Base-by-base conservation (phyloP, 225 moss, liverwort and hornwort genomes). In the Marchantia polymorpha region DNA sequence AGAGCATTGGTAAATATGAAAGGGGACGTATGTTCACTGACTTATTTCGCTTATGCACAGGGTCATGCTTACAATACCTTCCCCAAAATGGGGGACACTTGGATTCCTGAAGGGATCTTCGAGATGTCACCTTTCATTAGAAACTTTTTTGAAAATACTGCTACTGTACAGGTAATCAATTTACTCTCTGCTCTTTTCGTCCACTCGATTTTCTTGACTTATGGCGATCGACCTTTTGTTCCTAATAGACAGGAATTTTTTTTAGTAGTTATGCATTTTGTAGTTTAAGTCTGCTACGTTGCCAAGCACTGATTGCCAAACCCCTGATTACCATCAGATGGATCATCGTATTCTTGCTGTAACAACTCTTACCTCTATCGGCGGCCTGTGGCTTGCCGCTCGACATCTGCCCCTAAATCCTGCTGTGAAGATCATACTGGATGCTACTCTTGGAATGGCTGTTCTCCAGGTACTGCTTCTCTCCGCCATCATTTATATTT, bases 51-150 rank as follows among this genome's bases (percentile, higher is more conserved):
- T 8, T 17, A 16, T 27, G 20, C 10, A 75, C 89, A 99, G 95
- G 99, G 99, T 76, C 99, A 92, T 91, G 95, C 99, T 64, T 99
- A 78, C 72, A 95, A 93, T 71, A 94, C 89, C 64, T 99, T 99
- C 70, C 99, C 95, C 30, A 99, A 99, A 80, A 99, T 99, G 99
- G 99, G 99, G 54, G 86, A 99, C 74, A 68, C 83, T 61, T 99
- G 99, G 99, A 87, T 92, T 56, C 99, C 93, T 12, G 91, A 93
- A 54, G 91, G 88, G 59, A 75, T 93, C 69, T 90, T 99, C 84
- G 91, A 89, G 31, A 90, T 99, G 92, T 89, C 89, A 74, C 99
- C 99, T n/a, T 84, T 94, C 74, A 87, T 94, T 55, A 88, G 90
- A 19, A 99, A 99, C 64, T 92, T 99, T 69, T 99, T 99, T 84